Conservation (phyloP, 306 rosid species). For the Hippophae gyantsensis region DNA sequence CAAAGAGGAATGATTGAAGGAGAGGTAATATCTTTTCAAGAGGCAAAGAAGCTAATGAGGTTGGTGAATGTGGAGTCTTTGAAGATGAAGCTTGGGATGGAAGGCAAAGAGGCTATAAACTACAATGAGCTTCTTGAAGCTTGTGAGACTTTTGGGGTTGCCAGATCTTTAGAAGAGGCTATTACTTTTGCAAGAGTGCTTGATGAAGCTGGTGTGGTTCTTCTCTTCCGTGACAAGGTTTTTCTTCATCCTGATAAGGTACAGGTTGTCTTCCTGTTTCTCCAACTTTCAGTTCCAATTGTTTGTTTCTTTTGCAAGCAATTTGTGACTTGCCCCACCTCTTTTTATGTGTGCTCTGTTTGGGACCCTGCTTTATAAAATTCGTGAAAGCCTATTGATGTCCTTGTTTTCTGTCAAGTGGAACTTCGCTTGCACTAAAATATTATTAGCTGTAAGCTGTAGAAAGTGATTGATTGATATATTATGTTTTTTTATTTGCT, state of each 20-base stretch:
- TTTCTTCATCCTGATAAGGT: slow-evolving; percentile 91
- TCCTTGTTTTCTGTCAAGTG: too few relatives aligned
- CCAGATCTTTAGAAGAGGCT: slow-evolving; percentile 65
- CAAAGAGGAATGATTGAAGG: slow-evolving; percentile 17
- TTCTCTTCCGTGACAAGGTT: slow-evolving; percentile 84
- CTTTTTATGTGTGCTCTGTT: too few relatives aligned
- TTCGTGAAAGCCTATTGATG: too few relatives aligned
- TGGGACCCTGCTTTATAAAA: too few relatives aligned
- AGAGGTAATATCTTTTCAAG: slow-evolving; percentile 41
- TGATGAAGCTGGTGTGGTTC: slow-evolving; percentile 88
- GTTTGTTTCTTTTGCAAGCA: background rate
- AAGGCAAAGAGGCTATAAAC: slow-evolving; percentile 58
- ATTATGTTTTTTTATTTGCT: too few relatives aligned
- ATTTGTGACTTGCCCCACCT: background rate
- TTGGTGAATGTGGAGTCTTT: slow-evolving; percentile 78
- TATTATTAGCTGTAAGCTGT: too few relatives aligned
- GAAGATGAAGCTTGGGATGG: slow-evolving; percentile 57
- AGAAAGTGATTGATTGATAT: too few relatives aligned
- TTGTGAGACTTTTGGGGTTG: slow-evolving; percentile 66
- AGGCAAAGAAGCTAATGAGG: slow-evolving; percentile 86
- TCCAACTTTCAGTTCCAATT: background rate
- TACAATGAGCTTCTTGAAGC: slow-evolving; percentile 66
- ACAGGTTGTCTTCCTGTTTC: background rate
- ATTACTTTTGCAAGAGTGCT: slow-evolving; percentile 58
- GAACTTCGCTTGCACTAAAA: too few relatives aligned